Conservation (phyloP, 2,329 filamentous ascomycete species). For the Fusarium sterilihyphosum region DNA sequence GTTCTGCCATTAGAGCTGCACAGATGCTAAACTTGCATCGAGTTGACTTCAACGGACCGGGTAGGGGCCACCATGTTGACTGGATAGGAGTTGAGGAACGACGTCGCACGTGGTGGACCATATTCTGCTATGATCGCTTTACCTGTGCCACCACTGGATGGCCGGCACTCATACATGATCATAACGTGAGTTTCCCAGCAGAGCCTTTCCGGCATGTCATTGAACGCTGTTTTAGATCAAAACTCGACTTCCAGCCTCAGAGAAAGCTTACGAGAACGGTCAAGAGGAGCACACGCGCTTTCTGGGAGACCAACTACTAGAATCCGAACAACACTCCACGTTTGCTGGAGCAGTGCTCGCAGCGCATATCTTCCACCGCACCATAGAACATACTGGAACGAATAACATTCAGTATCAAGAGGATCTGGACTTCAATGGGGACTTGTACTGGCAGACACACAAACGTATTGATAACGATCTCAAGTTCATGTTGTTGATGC, state of each 20-base stretch:
- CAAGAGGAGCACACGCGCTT: conserved; percentile 2
- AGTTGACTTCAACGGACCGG: background rate
- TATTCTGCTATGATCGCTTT: conserved; percentile 21
- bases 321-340: background rate
- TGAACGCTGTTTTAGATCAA: background rate
- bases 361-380: conserved; percentile 14
- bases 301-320: conserved; percentile 5
- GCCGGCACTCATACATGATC: conserved; percentile 2
- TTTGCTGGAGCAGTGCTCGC: conserved; percentile 8
- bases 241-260: conserved; percentile 13
- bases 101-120: conserved; percentile 22
- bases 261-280: background rate
- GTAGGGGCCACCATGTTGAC: background rate
- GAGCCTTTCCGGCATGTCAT: accelerated
- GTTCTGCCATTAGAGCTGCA: conserved; percentile 1
- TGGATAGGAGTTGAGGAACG: conserved; percentile 10
- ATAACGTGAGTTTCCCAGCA: background rate
- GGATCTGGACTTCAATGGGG: background rate
- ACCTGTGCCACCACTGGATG: conserved; percentile 20
- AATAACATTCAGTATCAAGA: background rate
- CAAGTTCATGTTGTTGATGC: conserved; percentile 14
- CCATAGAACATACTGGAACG: conserved; percentile 4
- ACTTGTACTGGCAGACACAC: conserved; percentile 5
- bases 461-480: conserved; percentile 14
- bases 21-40: conserved; percentile 4